Conservation (phyloP, 345 rosid species). For the Populus davidiana region DNA sequence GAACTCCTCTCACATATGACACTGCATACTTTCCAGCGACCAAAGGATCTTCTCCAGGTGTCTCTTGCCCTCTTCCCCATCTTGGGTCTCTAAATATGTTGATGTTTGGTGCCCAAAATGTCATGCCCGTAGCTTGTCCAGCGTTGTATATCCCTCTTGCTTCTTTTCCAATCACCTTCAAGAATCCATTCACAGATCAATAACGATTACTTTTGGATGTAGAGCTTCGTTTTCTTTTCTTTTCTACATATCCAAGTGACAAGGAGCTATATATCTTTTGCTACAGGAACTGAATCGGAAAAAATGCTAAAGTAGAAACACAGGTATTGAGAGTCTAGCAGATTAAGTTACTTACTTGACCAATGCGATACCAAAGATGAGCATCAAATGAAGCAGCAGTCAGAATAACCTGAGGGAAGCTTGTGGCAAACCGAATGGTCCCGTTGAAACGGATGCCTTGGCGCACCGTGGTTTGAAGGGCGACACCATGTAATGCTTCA, state of each 20-base stretch:
- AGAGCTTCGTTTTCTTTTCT: background rate
- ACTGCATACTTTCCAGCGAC: slow-evolving; percentile 24
- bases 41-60: slow-evolving; percentile 32
- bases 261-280: background rate
- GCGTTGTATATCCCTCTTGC: slow-evolving; percentile 25
- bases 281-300: background rate
- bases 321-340: background rate
- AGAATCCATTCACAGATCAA: background rate
- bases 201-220: background rate
- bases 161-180: slow-evolving; percentile 28
- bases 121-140: slow-evolving; percentile 32
- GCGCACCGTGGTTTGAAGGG: slow-evolving; percentile 36
- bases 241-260: background rate
- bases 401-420: slow-evolving; percentile 85
- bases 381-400: slow-evolving; percentile 74
- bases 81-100: slow-evolving; percentile 32
- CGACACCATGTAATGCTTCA: slow-evolving; percentile 80
- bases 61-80: slow-evolving; percentile 37
- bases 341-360: slow-evolving; percentile 40
- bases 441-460: slow-evolving; percentile 69
- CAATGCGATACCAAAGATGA: slow-evolving; percentile 76
- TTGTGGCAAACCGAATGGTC: slow-evolving; percentile 58
- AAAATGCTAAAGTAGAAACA: background rate
- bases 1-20: slow-evolving; percentile 31
- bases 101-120: slow-evolving; percentile 35